A percentile compares a stretch with the other conserved stretches of the same genome.
These are phyloP conservation scores for Exidia glandulosa DNA, from an alignment of 768 basidiomycete genomes.

Conservation along the genomic window DNA sequence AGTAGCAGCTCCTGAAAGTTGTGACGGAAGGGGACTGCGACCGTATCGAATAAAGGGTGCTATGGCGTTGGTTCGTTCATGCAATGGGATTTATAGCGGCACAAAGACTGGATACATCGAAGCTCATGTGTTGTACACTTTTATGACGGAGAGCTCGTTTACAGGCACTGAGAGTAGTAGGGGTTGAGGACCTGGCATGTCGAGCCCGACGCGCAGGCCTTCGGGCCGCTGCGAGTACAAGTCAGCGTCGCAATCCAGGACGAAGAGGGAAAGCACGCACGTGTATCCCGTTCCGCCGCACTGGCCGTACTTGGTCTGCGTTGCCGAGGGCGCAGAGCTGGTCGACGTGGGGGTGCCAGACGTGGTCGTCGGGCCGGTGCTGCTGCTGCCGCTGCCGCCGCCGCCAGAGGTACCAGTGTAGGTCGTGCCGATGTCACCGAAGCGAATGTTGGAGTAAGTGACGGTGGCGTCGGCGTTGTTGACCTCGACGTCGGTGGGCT, in stretches of 20 bases:
- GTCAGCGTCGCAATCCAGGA: not conserved
- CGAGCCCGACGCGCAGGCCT: conserved; percentile 5
- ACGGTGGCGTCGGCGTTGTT: conserved; percentile 30
- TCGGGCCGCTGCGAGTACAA: conserved; percentile 3
- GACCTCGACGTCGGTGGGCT: conserved; percentile 33
- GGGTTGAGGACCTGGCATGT: conserved; percentile 2
- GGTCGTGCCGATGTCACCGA: conserved; percentile 39
- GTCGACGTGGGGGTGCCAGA: not conserved
- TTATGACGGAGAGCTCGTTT: not conserved
- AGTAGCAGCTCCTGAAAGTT: too few species aligned
- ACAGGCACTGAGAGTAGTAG: not conserved
- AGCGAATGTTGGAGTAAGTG: conserved; percentile 45
- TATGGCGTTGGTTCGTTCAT: too few species aligned
- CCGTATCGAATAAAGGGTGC: too few species aligned
- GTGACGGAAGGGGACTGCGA: too few species aligned
- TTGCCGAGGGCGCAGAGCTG: not conserved
- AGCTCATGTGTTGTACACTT: too few species aligned
- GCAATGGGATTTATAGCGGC: too few species aligned
- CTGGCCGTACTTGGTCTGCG: not conserved
- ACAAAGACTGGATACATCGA: too few species aligned
- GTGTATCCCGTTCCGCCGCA: not conserved
- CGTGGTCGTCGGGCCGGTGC: not conserved
- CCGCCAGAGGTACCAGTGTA: conserved; percentile 12
- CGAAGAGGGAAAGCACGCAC: not conserved
- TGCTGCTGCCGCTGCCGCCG: not conserved